These are phyloP conservation scores for Pulveroboletus frians DNA, from an alignment of 768 basidiomycete genomes.

Conservation along the genomic window DNA sequence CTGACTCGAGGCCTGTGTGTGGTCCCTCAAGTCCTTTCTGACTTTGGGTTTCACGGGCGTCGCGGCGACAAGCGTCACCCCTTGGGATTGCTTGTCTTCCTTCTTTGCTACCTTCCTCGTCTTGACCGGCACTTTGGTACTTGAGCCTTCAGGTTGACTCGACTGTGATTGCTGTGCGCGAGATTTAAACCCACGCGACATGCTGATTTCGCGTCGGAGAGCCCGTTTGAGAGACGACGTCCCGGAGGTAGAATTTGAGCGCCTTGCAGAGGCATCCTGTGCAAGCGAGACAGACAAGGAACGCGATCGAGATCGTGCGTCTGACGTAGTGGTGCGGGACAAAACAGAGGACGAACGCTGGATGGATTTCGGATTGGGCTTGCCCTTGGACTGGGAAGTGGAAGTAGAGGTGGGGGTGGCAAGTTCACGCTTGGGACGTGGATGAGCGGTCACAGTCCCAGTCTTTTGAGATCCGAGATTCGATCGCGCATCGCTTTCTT, in stretches of 20 bases:
- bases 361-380: slow-evolving; percentile 4
- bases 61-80: slow-evolving; percentile 45
- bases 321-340: slow-evolving; percentile 14
- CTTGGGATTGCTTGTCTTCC: slow-evolving; percentile 6
- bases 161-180: slow-evolving; percentile 19
- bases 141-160: slow-evolving; percentile 10
- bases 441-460: not conserved
- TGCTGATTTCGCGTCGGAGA: slow-evolving; percentile 70
- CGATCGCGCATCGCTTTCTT: slow-evolving; percentile 12
- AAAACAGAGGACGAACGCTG: slow-evolving; percentile 25
- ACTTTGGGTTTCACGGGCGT: slow-evolving; percentile 44
- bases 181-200: slow-evolving; percentile 66
- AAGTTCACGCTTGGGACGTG: slow-evolving; percentile 12
- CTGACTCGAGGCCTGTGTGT: slow-evolving; percentile 6
- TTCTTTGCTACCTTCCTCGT: slow-evolving; percentile 7
- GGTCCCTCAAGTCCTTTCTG: slow-evolving; percentile 5
- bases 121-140: slow-evolving; percentile 14
- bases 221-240: slow-evolving; percentile 45
- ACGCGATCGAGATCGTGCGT: slow-evolving; percentile 45
- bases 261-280: slow-evolving; percentile 47
- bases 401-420: slow-evolving; percentile 1
- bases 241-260: slow-evolving; percentile 30
- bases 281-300: slow-evolving; percentile 69
- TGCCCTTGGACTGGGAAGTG: slow-evolving; percentile 9
- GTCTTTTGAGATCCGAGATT: slow-evolving; percentile 5